Conservation (phyloP, 768 basidiomycete genomes). For the Collybia mongolica region DNA sequence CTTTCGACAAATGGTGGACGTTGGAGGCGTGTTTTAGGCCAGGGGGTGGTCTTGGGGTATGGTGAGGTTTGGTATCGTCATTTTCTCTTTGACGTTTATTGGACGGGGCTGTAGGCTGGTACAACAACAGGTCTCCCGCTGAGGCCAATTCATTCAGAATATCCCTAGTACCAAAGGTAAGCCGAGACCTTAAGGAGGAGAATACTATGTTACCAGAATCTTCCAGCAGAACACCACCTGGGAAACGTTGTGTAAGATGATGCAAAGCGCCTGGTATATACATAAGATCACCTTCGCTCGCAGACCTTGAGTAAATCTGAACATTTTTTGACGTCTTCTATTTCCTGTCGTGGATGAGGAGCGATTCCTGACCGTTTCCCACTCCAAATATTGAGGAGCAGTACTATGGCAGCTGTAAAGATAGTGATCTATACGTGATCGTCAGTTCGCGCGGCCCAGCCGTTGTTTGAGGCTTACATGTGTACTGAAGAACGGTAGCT, state of each 20-base stretch:
- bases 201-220: constrained; percentile 30
- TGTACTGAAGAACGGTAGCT: constrained; percentile 30
- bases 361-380: constrained; percentile 45
- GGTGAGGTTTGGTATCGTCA: constrained; percentile 1
- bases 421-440: constrained; percentile 26
- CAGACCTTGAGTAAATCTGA: constrained; percentile 46
- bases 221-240: constrained; percentile 43
- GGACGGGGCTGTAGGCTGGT: constrained; percentile 5
- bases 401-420: constrained; percentile 47
- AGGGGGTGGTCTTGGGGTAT: not conserved
- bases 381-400: constrained; percentile 69
- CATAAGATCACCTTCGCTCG: constrained; percentile 33
- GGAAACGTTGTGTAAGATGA: not conserved
- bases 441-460: not conserved
- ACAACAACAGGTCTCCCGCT: constrained; percentile 29
- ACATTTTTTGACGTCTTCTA: constrained; percentile 61
- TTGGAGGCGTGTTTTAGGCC: constrained; percentile 10
- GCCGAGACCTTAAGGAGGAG: not conserved
- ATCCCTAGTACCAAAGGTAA: constrained; percentile 23
- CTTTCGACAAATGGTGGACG: constrained; percentile 14
- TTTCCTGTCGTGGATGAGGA: constrained; percentile 47
- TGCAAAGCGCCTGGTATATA: not conserved
- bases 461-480: constrained; percentile 28
- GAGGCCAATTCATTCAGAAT: constrained; percentile 34
- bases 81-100: constrained; percentile 17